These are phyloP conservation scores for Talaromyces adpressus DNA, from an alignment of 495 filamentous ascomycete species.

Conservation along the genomic window DNA sequence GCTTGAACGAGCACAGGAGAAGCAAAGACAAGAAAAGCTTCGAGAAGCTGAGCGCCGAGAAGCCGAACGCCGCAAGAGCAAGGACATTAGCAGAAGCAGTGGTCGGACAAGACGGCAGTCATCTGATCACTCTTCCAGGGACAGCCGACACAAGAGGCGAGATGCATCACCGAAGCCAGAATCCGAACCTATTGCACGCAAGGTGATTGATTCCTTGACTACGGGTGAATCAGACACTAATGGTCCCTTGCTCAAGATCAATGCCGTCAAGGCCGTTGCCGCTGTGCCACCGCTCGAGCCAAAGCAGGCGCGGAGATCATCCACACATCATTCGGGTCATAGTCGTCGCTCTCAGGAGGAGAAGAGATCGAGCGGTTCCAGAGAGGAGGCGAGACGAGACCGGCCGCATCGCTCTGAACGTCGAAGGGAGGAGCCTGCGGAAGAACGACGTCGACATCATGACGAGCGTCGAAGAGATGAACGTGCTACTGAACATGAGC, in stretches of 20 bases:
- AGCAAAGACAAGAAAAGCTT: slow-evolving; percentile 12
- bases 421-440: slow-evolving; percentile 1
- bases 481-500: slow-evolving; percentile 1
- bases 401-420: slow-evolving; percentile 1
- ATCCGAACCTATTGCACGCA: slow-evolving; percentile 20
- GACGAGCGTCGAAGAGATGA: slow-evolving; percentile 4
- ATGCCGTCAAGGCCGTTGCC: slow-evolving; percentile 24
- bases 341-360: slow-evolving; percentile 26
- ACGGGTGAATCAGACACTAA: slow-evolving; percentile 30
- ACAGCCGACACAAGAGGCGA: slow-evolving; percentile 2
- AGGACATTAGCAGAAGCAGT: slow-evolving; percentile 10
- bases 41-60: slow-evolving; percentile 3
- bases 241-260: slow-evolving; percentile 28
- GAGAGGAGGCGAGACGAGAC: slow-evolving; percentile 1
- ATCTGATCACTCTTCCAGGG: slow-evolving; percentile 23
- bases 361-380: slow-evolving; percentile 19
- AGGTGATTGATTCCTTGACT: slow-evolving; percentile 35
- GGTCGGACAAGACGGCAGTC: slow-evolving; percentile 16
- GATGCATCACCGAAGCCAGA: slow-evolving; percentile 21
- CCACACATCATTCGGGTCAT: slow-evolving; percentile 13
- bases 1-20: slow-evolving; percentile 8
- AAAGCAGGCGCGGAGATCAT: slow-evolving; percentile 23
- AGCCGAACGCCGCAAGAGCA: slow-evolving; percentile 6
- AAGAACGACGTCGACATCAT: not conserved
- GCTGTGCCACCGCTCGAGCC: slow-evolving; percentile 22